Evolutionary conservation across 331 rosid genomes (phyloP).

Genomic region (Quercus lobata): DNA sequence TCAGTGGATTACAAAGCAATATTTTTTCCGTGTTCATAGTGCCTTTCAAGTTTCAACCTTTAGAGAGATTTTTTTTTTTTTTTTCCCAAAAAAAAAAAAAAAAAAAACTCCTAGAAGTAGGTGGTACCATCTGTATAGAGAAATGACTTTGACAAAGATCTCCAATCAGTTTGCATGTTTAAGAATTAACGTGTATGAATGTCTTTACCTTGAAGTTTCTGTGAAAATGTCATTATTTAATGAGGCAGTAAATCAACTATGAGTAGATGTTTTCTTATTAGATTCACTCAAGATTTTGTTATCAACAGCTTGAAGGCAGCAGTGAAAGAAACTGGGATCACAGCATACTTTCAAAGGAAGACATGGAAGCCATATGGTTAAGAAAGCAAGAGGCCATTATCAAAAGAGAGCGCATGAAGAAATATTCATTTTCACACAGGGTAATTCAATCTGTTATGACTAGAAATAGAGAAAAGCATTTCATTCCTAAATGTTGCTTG

Average conservation of each 20-base stretch:
- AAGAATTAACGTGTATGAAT: background rate
- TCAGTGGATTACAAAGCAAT: too few species aligned
- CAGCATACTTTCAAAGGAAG: constrained; percentile 55
- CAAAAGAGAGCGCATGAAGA: constrained; percentile 81
- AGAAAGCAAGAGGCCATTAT: constrained; percentile 63
- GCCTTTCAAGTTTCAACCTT: background rate
- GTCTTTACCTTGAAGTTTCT: background rate
- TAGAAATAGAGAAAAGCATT: background rate
- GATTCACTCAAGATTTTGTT: constrained; percentile 12
- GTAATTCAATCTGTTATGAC: constrained; percentile 35
- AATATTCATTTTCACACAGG: constrained; percentile 75
- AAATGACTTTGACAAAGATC: background rate
- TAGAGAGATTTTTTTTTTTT: background rate
- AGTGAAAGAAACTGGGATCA: constrained; percentile 56
- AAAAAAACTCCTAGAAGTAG: background rate
- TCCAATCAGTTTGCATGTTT: background rate
- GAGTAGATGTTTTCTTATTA: background rate
- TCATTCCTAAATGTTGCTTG: constrained; percentile 1
- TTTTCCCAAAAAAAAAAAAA: too few species aligned
- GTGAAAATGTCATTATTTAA: constrained; percentile 1
- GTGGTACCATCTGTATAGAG: background rate
- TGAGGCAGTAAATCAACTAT: background rate
- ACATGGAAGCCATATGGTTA: constrained; percentile 50
- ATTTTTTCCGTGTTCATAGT: too few species aligned
- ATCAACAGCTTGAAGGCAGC: constrained; percentile 40